Evolutionary conservation across 2,329 filamentous ascomycete genomes (phyloP), one percentile per base, ranked within the genome.

Genomic region (Sclerotinia trifoliorum): DNA sequence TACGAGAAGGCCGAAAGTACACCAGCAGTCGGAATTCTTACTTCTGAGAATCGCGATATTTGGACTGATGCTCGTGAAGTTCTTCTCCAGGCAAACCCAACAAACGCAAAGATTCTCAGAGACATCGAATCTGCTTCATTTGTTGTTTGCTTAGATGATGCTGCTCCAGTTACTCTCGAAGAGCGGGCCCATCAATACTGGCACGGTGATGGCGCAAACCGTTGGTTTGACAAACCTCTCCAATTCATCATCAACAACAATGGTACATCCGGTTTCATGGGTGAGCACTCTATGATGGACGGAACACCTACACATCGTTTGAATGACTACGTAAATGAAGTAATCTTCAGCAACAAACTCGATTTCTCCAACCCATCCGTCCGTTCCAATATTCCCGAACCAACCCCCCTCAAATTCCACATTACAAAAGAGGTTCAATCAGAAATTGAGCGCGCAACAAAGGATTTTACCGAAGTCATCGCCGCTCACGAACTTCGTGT

Each of bases 271-370:
- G 95, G 95, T 70, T 99, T 99, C 85, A 94, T 93, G 85, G 95
- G 95, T 77, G 95, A 99, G 82, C 95, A 99, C 85, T 96, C 92
- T 76, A 98, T 99, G 95, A 99, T 99, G 96, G 95, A 99, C 78
- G 95, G 96, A 72, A 99, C 95, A 8, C 94, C 96, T 1, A 99
- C 96, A 2, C 95, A 98, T 81, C 90, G 96, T 56, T 86, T 99
- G 21, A 99, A 97, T 80, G 95, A 99, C 84, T 95, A 93, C 77
- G 86, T 96, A 78, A 96, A 94, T 82, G 88, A 91, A 78, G 86
- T 92, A 77, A 97, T 98, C 79, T 94, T 97, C 81, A 90, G 90
- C 82, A 94, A 97, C 82, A 96, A 95, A 79, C 88, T 99, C 69
- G 93, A 97, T 80, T 92, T 97, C 78, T 90, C 90, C 70, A 86